phyloP scores from a whole-genome alignment of 371 early-diverging fungal species.

The Mortierella polycephala region DNA sequence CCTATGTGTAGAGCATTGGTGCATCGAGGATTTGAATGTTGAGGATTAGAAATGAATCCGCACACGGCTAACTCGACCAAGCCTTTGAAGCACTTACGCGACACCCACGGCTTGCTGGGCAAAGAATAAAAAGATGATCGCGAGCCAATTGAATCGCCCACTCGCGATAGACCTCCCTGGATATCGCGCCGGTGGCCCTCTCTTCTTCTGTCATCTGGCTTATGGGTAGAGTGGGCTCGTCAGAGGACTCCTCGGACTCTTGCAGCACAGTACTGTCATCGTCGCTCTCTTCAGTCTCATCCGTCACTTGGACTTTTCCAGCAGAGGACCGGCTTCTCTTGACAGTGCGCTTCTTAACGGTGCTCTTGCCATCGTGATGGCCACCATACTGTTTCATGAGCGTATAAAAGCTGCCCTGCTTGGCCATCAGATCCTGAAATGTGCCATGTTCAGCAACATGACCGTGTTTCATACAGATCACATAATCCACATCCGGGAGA shows the following conservation, averaged over 20 bases:
- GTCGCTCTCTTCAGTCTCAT: conserved; percentile 70
- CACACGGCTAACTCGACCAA: too few species aligned
- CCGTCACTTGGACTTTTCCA: conserved; percentile 39
- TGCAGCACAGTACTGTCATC: conserved; percentile 28
- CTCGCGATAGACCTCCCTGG: conserved; percentile 36
- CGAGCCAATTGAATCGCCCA: conserved; percentile 23
- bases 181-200: conserved; percentile 49
- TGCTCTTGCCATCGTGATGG: conserved; percentile 11
- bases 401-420: conserved; percentile 57
- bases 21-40: too few species aligned
- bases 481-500: conserved; percentile 59
- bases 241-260: conserved; percentile 22
- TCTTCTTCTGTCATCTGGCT: conserved; percentile 55
- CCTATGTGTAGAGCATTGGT: conserved; percentile 2
- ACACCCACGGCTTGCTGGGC: conserved; percentile 44
- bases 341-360: neutral
- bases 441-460: conserved; percentile 65
- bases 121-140: conserved; percentile 10
- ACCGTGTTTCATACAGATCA: conserved; percentile 70
- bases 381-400: conserved; percentile 66
- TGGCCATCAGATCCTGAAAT: conserved; percentile 58
- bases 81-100: conserved; percentile 18
- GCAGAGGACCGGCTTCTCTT: conserved; percentile 21
- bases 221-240: conserved; percentile 13
- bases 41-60: too few species aligned